These are phyloP conservation scores for Phanerochaete carnosa DNA, from an alignment of 768 basidiomycete genomes.

Conservation along the genomic window DNA sequence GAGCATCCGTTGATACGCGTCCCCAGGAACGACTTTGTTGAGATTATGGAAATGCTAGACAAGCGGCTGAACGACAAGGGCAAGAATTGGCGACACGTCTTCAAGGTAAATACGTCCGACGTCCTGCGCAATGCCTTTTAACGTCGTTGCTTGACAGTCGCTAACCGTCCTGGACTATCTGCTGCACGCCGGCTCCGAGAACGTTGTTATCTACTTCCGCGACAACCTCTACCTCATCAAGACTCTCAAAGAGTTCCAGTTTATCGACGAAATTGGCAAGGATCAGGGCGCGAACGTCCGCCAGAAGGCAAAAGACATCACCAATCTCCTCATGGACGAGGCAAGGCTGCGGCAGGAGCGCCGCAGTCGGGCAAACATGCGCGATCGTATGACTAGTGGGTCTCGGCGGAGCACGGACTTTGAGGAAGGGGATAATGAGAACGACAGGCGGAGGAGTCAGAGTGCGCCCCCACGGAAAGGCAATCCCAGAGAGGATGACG, in stretches of 20 bases:
- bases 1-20: constrained; percentile 3
- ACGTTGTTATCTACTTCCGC: constrained; percentile 97
- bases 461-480: constrained; percentile 19
- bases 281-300: constrained; percentile 98
- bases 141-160: constrained; percentile 42
- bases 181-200: constrained; percentile 94
- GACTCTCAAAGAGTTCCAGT: constrained; percentile 98
- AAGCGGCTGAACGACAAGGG: constrained; percentile 98
- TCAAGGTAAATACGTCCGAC: constrained; percentile 32
- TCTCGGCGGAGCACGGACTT: constrained; percentile 37
- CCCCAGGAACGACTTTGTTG: constrained; percentile 87
- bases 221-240: constrained; percentile 98
- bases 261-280: constrained; percentile 90
- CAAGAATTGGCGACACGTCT: constrained; percentile 99
- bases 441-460: constrained; percentile 35
- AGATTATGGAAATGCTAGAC: constrained; percentile 99
- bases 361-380: constrained; percentile 82
- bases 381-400: constrained; percentile 82
- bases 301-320: constrained; percentile 98
- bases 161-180: constrained; percentile 94
- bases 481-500: constrained; percentile 69
- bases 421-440: constrained; percentile 41
- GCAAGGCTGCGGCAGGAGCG: constrained; percentile 82
- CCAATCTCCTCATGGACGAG: constrained; percentile 87
- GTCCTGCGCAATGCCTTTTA: neutral